A percentile compares a stretch with the other conserved stretches of the same genome.
phyloP scores from a whole-genome alignment of 768 basidiomycete species.

The Podaxis rugospora region DNA sequence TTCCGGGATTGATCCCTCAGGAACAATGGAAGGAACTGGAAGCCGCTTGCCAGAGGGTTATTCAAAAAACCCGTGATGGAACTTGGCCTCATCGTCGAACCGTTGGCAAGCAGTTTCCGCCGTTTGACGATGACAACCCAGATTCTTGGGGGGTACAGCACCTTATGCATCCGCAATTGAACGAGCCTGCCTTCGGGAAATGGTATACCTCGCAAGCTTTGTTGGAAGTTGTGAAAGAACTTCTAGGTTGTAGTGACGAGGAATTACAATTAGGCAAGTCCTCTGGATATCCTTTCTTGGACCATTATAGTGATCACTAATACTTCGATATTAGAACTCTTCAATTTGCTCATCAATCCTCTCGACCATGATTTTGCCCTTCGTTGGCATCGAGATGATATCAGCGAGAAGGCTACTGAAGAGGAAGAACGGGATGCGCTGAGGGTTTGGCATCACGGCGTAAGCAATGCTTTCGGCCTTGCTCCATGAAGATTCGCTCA shows the following conservation, averaged over 20 bases:
- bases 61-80: slow-evolving; percentile 52
- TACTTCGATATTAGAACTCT: slow-evolving; percentile 45
- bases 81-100: slow-evolving; percentile 63
- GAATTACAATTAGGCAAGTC: slow-evolving; percentile 70
- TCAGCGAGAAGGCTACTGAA: slow-evolving; percentile 48
- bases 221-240: slow-evolving; percentile 33
- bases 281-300: neutral
- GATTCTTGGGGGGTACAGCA: slow-evolving; percentile 85
- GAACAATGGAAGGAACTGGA: slow-evolving; percentile 35
- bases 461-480: slow-evolving; percentile 26
- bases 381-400: slow-evolving; percentile 79
- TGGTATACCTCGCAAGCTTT: slow-evolving; percentile 65
- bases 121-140: slow-evolving; percentile 51
- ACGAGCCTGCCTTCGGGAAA: slow-evolving; percentile 51
- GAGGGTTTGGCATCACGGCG: slow-evolving; percentile 59
- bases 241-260: slow-evolving; percentile 54
- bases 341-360: slow-evolving; percentile 75
- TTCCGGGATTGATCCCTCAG: slow-evolving; percentile 48
- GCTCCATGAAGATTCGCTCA: neutral
- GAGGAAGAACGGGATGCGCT: slow-evolving; percentile 62
- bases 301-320: neutral
- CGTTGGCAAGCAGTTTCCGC: slow-evolving; percentile 78
- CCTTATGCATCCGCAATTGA: slow-evolving; percentile 72
- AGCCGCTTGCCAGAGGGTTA: slow-evolving; percentile 46
- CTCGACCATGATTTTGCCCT: slow-evolving; percentile 59